phyloP scores from a whole-genome alignment of 805 yeast species.

The Hanseniaspora clermontiae region DNA sequence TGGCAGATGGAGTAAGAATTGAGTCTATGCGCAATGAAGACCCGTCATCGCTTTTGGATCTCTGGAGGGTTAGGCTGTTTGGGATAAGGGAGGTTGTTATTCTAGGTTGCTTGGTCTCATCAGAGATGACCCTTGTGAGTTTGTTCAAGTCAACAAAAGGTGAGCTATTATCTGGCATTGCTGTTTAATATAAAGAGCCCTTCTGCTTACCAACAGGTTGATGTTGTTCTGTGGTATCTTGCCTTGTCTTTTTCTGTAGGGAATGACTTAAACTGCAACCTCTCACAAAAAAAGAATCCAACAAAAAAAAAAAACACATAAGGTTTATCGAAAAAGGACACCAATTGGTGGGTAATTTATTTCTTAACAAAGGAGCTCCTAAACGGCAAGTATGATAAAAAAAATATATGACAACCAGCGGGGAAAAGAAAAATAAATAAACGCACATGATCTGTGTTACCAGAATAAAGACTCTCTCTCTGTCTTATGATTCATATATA shows the following conservation, averaged over 20 bases:
- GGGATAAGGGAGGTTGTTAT: neutral
- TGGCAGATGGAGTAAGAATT: neutral
- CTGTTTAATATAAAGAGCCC: no score
- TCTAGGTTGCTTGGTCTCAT: neutral
- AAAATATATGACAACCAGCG: no score
- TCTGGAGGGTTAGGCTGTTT: neutral
- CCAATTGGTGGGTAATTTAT: no score
- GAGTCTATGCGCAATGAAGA: neutral
- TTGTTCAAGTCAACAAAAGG: constrained; percentile 2
- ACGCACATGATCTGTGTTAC: no score
- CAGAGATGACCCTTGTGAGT: neutral
- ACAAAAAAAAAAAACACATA: no score
- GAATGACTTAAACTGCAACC: neutral
- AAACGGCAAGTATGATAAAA: no score
- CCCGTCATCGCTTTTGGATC: neutral
- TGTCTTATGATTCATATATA: no score
- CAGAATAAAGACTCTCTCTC: no score
- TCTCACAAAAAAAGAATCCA: neutral
- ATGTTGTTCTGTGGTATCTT: neutral
- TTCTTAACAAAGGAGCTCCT: no score
- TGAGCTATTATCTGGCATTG: neutral
- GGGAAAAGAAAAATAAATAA: no score
- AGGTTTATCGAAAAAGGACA: no score
- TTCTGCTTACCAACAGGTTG: neutral
- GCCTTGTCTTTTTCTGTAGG: neutral